Conservation (phyloP, 192 early-diverging fungal species). For the Coemansia sp. region DNA sequence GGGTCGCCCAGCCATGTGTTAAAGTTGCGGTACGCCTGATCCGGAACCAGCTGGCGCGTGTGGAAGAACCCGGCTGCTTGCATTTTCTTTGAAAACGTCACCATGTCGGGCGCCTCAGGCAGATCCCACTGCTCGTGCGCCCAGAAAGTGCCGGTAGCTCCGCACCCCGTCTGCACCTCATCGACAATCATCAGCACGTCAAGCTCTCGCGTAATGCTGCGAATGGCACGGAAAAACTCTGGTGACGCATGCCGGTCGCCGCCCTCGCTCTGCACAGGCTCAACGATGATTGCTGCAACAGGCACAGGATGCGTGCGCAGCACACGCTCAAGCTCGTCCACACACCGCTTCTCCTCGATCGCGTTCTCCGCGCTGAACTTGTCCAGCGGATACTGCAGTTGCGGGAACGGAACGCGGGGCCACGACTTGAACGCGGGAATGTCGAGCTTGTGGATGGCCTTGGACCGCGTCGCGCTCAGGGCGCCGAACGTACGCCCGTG, state of each 20-base stretch:
- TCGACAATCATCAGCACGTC: conserved; percentile 74
- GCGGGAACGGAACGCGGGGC: conserved; percentile 65
- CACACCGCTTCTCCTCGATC: conserved; percentile 59
- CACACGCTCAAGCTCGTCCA: conserved; percentile 55
- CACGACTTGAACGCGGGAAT: conserved; percentile 68
- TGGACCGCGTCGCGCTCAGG: conserved; percentile 65
- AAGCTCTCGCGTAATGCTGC: conserved; percentile 57
- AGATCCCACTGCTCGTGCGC: conserved; percentile 74
- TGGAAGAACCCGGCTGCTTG: conserved; percentile 75
- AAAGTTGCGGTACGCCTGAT: conserved; percentile 66
- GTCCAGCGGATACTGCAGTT: conserved; percentile 65
- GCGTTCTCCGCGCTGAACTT: conserved; percentile 60
- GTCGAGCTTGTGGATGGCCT: conserved; percentile 73
- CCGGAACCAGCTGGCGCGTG: conserved; percentile 57
- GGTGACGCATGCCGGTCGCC: conserved; percentile 68
- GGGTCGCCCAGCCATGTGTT: conserved; percentile 81
- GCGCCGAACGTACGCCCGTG: conserved; percentile 73
- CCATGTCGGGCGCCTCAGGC: conserved; percentile 67
- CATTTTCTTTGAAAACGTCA: conserved; percentile 79
- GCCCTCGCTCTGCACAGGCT: conserved; percentile 75
- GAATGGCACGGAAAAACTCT: conserved; percentile 63
- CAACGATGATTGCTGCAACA: conserved; percentile 66
- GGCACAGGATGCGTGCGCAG: conserved; percentile 54
- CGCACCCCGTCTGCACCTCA: conserved; percentile 77
- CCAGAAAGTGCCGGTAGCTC: conserved; percentile 73